These are phyloP conservation scores for Eutreptiella sp. DNA, from an alignment of 208 protist genomes.

Conservation along the genomic window DNA sequence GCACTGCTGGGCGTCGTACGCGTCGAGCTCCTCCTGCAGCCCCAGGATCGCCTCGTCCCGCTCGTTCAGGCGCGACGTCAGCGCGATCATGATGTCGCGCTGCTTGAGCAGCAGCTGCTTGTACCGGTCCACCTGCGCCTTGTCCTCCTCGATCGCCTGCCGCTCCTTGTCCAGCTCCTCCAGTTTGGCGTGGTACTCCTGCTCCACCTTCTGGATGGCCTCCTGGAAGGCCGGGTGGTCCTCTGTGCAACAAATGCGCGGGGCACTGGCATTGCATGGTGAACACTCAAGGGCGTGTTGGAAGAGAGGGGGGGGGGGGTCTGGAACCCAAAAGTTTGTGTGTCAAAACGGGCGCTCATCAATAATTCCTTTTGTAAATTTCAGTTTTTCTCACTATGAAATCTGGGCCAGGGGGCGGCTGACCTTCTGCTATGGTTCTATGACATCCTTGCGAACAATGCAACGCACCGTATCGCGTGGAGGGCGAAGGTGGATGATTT, in stretches of 20 bases:
- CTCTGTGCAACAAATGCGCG: background rate
- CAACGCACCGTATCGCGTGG: too few species aligned
- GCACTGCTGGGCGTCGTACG: slow-evolving; percentile 67
- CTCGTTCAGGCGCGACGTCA: slow-evolving; percentile 82
- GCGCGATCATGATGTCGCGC: slow-evolving; percentile 88
- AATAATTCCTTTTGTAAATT: too few species aligned
- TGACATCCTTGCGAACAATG: too few species aligned
- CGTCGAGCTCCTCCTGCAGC: slow-evolving; percentile 74
- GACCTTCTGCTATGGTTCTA: too few species aligned
- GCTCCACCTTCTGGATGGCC: slow-evolving; percentile 52
- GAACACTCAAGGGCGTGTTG: too few species aligned
- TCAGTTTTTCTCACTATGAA: too few species aligned
- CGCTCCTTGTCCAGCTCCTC: slow-evolving; percentile 71
- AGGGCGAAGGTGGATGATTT: too few species aligned
- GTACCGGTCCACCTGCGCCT: slow-evolving; percentile 84
- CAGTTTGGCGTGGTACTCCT: slow-evolving; percentile 45
- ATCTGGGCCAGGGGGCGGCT: too few species aligned
- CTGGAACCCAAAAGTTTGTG: too few species aligned
- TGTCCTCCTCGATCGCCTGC: slow-evolving; percentile 68
- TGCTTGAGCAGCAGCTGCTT: slow-evolving; percentile 92
- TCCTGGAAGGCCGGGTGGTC: slow-evolving; percentile 39
- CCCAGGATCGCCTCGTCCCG: slow-evolving; percentile 77
- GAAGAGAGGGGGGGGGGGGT: too few species aligned
- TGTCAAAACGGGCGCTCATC: too few species aligned
- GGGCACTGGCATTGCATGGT: too few species aligned